These are phyloP conservation scores for Entoloma clypeatum DNA, from an alignment of 1,284 basidiomycete genomes.

Conservation along the genomic window DNA sequence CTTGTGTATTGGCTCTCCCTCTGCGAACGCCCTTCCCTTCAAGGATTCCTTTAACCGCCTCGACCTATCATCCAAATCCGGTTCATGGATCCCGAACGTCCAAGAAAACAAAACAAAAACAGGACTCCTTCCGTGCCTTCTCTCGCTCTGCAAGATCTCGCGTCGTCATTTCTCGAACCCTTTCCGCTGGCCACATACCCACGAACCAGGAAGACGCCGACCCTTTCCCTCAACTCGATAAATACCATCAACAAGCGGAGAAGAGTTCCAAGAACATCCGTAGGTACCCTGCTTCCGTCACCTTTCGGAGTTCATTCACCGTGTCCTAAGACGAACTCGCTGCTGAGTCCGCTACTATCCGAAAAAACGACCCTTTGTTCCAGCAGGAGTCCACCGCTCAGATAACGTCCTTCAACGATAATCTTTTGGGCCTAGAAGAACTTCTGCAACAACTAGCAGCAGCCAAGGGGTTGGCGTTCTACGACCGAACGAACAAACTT, in stretches of 20 bases:
- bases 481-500: conserved; percentile 40
- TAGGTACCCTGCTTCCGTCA: background rate
- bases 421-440: conserved; percentile 36
- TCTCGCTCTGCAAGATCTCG: conserved; percentile 2
- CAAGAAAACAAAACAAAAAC: background rate
- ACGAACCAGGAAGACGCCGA: background rate
- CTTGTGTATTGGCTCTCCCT: conserved; percentile 22
- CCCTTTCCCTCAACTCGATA: conserved; percentile 9
- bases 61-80: too few species aligned
- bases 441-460: conserved; percentile 34
- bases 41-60: conserved; percentile 6
- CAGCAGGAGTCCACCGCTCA: conserved; percentile 35
- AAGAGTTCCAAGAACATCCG: conserved; percentile 13
- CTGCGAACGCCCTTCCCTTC: conserved; percentile 20
- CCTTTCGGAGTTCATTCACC: conserved; percentile 1
- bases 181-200: background rate
- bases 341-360: conserved; percentile 26
- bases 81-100: background rate
- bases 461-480: conserved; percentile 52
- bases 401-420: conserved; percentile 38
- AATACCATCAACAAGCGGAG: conserved; percentile 12
- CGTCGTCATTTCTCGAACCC: conserved; percentile 2
- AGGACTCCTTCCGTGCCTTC: background rate
- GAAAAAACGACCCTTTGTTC: conserved; percentile 30
- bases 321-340: conserved; percentile 31